Base-by-base conservation (phyloP, 2,329 filamentous ascomycete species). In the Cytospora chrysosperma region DNA sequence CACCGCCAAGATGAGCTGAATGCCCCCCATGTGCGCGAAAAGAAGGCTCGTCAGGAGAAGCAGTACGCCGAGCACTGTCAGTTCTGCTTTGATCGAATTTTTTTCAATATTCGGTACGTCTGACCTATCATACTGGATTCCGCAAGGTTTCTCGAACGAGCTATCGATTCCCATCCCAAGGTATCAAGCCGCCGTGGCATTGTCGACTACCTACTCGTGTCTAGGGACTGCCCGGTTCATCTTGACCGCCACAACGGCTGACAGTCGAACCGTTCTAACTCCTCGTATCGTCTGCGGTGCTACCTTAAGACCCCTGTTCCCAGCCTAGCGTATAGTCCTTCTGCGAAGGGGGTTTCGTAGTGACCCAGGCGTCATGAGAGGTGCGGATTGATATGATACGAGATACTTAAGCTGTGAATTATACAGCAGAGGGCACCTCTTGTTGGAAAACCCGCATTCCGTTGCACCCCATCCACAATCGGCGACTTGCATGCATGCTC, bases 231-330 rank as follows among this genome's bases (percentile, higher is more conserved):
- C 43, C 43, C 43, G 13, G 19, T 7, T 26, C 26, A 27, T 21
- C 30, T 40, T 40, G 13, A 30, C 30, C 34, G 37, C 51, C 37
- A 50, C 58, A 52, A 61, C 37, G 58, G 58, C 58, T 61, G 58
- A 47, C 58, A 47, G 19, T 21, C 34, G n/a, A n/a, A 30, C n/a
- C 30, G 8, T 19, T 19, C 12, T 17, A 40, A 28, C 34, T 56
- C 30, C 64, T 65, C 64, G 61, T 65, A 65, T 63, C 54, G 37
- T 21, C 54, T 63, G 61, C 49, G 28, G 64, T 65, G 57, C 49
- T 26, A 64, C 61, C 56, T 63, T 61, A 56, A 53, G 51, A 47
- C 15, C 21, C 37, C 52, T 53, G 57, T 57, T 58, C 47, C 55
- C 60, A 32, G 47, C 24, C 40, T 55, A 56, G 47, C 34, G 37